Conservation (phyloP, 257 asterid species). For the Craterostigma plantagineum region DNA sequence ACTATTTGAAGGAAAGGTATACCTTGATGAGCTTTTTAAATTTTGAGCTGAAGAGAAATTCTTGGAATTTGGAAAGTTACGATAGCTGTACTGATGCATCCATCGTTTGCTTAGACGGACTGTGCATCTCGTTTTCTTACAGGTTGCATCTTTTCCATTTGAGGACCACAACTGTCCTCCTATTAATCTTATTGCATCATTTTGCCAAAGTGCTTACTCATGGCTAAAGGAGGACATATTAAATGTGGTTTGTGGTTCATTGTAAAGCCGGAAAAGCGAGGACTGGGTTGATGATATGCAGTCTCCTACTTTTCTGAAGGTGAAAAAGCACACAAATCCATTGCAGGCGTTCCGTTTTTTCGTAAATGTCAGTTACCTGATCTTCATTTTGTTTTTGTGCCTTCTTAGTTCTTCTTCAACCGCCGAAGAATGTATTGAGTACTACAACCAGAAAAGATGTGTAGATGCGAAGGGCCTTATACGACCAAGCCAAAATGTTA, state of each 20-base stretch:
- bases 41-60: neutral
- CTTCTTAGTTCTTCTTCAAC: constrained; percentile 68
- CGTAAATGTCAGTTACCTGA: constrained; percentile 7
- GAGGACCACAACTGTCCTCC: constrained; percentile 99
- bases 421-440: constrained; percentile 80
- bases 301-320: constrained; percentile 94
- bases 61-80: neutral
- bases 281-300: constrained; percentile 92
- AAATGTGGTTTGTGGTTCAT: constrained; percentile 92
- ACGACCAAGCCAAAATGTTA: constrained; percentile 92
- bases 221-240: constrained; percentile 91
- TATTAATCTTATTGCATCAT: constrained; percentile 65
- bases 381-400: neutral
- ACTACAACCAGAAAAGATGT: constrained; percentile 86
- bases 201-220: constrained; percentile 92
- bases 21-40: constrained; percentile 2
- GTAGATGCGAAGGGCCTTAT: constrained; percentile 87
- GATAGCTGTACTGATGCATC: neutral
- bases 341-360: neutral
- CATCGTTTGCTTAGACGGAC: too few relatives aligned
- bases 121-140: constrained; percentile 16
- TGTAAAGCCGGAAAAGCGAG: constrained; percentile 99
- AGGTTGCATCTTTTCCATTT: constrained; percentile 96
- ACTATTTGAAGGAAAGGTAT: constrained; percentile 89
- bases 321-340: constrained; percentile 4